Conservation (phyloP, 306 rosid species). For the Alnus rubra region DNA sequence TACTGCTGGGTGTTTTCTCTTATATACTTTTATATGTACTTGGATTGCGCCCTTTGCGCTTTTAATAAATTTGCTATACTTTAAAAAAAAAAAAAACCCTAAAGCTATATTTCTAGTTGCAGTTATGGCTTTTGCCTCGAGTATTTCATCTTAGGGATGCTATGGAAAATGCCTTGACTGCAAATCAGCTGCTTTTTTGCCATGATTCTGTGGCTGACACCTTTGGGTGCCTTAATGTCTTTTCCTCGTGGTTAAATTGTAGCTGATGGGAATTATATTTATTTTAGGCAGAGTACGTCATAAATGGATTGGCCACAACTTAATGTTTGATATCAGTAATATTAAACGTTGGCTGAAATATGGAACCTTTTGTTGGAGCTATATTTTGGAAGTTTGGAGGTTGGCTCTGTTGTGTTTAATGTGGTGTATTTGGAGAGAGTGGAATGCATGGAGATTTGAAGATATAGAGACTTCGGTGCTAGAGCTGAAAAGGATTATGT, state of each 20-base stretch:
- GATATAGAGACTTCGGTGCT: too few species aligned
- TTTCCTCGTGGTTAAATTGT: conserved; percentile 1
- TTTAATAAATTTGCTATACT: too few species aligned
- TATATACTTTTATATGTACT: too few species aligned
- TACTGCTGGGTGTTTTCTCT: too few species aligned
- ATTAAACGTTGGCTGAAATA: background rate
- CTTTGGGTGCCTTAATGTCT: conserved; percentile 1
- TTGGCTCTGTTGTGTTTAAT: too few species aligned
- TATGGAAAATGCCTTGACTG: background rate
- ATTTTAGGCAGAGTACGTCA: background rate
- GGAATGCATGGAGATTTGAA: too few species aligned
- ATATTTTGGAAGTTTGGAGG: background rate
- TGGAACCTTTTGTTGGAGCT: background rate
- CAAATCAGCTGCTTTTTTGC: background rate
- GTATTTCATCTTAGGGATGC: background rate
- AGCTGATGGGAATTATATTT: background rate
- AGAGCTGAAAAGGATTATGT: too few species aligned
- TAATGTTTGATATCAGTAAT: background rate
- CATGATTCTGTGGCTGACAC: background rate
- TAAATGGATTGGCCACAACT: background rate
- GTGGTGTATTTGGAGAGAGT: too few species aligned
- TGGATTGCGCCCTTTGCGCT: too few species aligned
- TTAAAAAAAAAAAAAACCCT: too few species aligned
- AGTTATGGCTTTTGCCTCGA: background rate
- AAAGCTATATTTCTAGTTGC: background rate